phyloP scores from a whole-genome alignment of 208 protist genomes.

The Histomonas meleagridis region DNA sequence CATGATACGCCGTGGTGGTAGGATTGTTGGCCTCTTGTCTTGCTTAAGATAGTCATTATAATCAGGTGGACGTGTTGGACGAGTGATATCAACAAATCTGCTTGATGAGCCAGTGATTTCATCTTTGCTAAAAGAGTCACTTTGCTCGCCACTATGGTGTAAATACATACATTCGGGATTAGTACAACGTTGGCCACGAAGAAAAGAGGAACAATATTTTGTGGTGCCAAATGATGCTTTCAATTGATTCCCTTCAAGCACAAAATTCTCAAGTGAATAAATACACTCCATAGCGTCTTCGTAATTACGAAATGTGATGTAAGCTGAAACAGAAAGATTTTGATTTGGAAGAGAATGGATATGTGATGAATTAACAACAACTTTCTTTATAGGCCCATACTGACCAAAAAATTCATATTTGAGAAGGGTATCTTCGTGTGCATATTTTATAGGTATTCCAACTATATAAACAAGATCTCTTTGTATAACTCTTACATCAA shows the following conservation, averaged over 20 bases:
- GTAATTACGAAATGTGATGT: background rate
- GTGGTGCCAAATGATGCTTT: slow-evolving; percentile 28
- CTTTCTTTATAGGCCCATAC: slow-evolving; percentile 14
- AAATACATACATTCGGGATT: slow-evolving; percentile 30
- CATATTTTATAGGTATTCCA: background rate
- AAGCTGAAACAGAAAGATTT: background rate
- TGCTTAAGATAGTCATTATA: slow-evolving; percentile 6
- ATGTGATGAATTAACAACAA: background rate
- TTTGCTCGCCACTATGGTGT: background rate
- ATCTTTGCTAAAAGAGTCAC: slow-evolving; percentile 32
- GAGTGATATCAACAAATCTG: slow-evolving; percentile 17
- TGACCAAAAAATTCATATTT: slow-evolving; percentile 32
- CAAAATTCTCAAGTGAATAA: background rate
- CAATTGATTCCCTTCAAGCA: background rate
- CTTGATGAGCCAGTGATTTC: background rate
- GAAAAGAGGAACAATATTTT: background rate
- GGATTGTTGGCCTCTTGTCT: background rate
- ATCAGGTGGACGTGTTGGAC: background rate
- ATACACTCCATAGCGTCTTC: slow-evolving; percentile 26
- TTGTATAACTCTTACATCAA: slow-evolving; percentile 28
- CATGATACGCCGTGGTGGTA: background rate
- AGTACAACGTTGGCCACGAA: background rate
- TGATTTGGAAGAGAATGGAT: slow-evolving; percentile 16
- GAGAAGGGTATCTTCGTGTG: slow-evolving; percentile 13
- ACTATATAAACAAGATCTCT: slow-evolving; percentile 12